Base-by-base conservation (phyloP, 1,284 basidiomycete species). In the Tylopilus orsonianus region DNA sequence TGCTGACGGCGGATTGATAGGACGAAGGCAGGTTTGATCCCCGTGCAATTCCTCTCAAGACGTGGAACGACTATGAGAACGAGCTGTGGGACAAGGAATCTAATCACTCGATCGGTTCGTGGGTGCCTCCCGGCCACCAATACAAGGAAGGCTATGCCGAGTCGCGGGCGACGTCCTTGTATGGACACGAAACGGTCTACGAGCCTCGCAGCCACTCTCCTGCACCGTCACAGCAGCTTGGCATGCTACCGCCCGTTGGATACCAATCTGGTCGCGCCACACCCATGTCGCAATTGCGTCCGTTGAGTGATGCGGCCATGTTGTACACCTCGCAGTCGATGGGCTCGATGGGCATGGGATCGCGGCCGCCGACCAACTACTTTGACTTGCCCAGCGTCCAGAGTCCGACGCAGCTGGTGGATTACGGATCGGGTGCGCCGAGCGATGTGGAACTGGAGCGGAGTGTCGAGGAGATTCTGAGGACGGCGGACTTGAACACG, bases 1-100 rank as follows among this genome's bases (percentile, higher is more conserved):
- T 41, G 16, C 54, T 67, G 12, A 66, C 34, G 8, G 13, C 34
- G 20, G 16, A 13, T 35, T 43, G 34, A 59, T 54, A 93, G 90
- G 94, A 98, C 60, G 95, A 98, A 68, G 96, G 95, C 67, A 94
- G 93, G 69, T 99, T 97, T 50, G 94, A 97, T 71, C 90, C 93
- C 18, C 79, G 85, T 24, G 79, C 83, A 14, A 97, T 98, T 59
- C 96, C 96, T 12, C 77, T 97, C 57, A 97, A 97, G 74, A 92
- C 90, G 3, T 97, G 96, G 96, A 91, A 85, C 54, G 93, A 97
- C 57, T 97, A 97, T 64, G 90, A 93, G 77, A 96, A 96, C 64
- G 93, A 97, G 68, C 81, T 97, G 5, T 97, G 95, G 95, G 94
- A 97, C 66, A 91, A 93, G 67, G 93, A 95, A 59, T 93, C 89